Evolutionary conservation across 139 green algal genomes (phyloP), one percentile per base, ranked within the genome.

Genomic region (Micractinium conductrix): DNA sequence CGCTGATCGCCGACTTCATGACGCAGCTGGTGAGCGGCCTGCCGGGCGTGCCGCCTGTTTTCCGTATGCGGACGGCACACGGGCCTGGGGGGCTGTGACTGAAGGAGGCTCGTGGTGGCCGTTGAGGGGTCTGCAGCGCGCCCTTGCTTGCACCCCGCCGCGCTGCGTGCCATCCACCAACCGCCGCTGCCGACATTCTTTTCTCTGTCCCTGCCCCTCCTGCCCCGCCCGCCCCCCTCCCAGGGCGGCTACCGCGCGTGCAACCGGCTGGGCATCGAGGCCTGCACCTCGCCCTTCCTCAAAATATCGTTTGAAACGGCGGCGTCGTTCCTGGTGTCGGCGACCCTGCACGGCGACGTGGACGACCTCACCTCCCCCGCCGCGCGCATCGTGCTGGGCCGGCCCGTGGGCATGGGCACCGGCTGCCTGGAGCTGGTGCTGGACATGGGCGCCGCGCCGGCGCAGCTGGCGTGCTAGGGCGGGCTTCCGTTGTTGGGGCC

Each of bases 221-320:
- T 62, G 2, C 2, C 24, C 60, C 60, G 60, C 60, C 60, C 3
- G 26, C 60, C 60, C 60, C 16, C 9, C 26, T 4, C 6, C 44
- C 86, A 92, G 84, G 93, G 93, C n/a, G 89, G 88, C 45, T 98
- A 98, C 89, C 89, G 95, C 4, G 92, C 94, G 5, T 99, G 94
- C 88, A 99, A 95, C 91, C 92, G 97, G 30, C 83, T 97, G 37
- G 97, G 97, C 72, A 99, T 99, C 44, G 93, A 97, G 79, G 88
- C 90, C 42, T 93, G 85, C 84, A 91, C 95, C 14, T 98, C 93
- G 26, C 96, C 97, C 22, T 93, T 98, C 70, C 92, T 98, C 19
- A 98, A 98, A 92, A 99, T 99, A 92, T 95, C 85, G 48, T 99
- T 99, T 88, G 97, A 99, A 92, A 99, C 97, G 40, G 96, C 97